Base-by-base conservation (phyloP, 2,329 filamentous ascomycete genomes). In the Helotiales sp. region DNA sequence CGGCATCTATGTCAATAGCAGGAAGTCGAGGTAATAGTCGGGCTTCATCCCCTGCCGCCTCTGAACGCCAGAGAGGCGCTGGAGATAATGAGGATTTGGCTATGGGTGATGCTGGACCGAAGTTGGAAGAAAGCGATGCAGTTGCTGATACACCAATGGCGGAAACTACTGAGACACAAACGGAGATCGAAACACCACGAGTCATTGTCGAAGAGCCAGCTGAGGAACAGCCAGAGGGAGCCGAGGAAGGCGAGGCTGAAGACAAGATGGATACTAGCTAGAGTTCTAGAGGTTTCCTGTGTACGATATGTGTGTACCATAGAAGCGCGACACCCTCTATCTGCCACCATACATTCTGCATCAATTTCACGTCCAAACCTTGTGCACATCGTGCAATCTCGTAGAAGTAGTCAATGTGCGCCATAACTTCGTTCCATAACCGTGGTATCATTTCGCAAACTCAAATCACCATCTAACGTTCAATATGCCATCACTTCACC, bases 261-360 rank as follows among this genome's bases (percentile, higher is more conserved):
- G 88, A 91, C 71, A 86, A 82, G 74, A 93, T 93, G 91, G 91
- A 93, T 81, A 92, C 81, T 54, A 82, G 81, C 15, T 82, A 76
- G 72, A 24, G 24, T 20, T 11, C 28, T 37, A 49, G 13, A 6
- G 6, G 37, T 17, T 13, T 58, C 61, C 57, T 63, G 65, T 73
- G 65, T 70, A 67, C 54, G 59, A 67, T 58, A 26, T 61, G 67
- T 76, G 20, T 73, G 71, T 76, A 76, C 70, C 69, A 72, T 75
- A 75, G 49, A 64, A 70, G 40, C 68, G 71, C 66, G 66, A 75
- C 75, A 74, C 72, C 72, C 72, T 69, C 50, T 61, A 66, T 65
- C 65, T 67, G 24, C 13, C 15, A 43, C 40, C 37, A 60, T 59
- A 40, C 61, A 68, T 55, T 64, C 60, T 64, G 57, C 20, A 28